A percentile compares a stretch with the other conserved stretches of the same genome.
phyloP scores from a whole-genome alignment of 495 filamentous ascomycete genomes.

The Lichenothelia convexa region DNA sequence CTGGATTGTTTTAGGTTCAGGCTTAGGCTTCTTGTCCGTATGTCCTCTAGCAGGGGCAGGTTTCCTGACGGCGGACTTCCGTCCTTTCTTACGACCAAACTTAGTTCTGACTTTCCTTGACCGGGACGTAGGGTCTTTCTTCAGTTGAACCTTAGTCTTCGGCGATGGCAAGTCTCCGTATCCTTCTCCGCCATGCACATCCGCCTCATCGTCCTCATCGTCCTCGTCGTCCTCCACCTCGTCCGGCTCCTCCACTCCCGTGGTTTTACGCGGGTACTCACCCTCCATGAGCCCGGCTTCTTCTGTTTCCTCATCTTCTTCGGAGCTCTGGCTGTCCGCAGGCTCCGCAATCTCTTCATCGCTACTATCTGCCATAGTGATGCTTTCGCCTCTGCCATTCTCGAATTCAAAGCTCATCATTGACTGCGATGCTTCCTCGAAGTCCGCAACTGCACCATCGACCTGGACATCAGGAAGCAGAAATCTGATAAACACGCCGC shows the following conservation, averaged over 20 bases:
- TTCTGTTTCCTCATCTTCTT: slow-evolving; percentile 7
- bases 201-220: slow-evolving; percentile 17
- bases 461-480: slow-evolving; percentile 51
- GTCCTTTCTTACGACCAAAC: no score
- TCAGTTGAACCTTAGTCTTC: slow-evolving; percentile 11
- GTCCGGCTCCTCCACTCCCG: slow-evolving; percentile 1
- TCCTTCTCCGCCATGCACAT: slow-evolving; percentile 6
- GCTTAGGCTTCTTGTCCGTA: no score
- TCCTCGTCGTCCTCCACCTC: slow-evolving; percentile 17
- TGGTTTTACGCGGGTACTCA: neutral
- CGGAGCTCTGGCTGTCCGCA: slow-evolving; percentile 5
- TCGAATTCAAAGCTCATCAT: slow-evolving; percentile 48
- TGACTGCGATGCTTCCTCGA: slow-evolving; percentile 21
- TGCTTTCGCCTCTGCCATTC: slow-evolving; percentile 32
- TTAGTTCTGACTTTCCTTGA: no score
- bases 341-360: slow-evolving; percentile 22
- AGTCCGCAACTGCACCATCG: slow-evolving; percentile 49
- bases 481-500: slow-evolving; percentile 56
- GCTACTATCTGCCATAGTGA: slow-evolving; percentile 30
- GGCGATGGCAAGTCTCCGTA: no score
- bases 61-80: no score
- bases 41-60: no score
- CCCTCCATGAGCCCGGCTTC: slow-evolving; percentile 3
- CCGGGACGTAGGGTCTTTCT: no score
- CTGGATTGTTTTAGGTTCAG: no score